phyloP scores from a whole-genome alignment of 305 asterid species.

The Andrographis paniculata region DNA sequence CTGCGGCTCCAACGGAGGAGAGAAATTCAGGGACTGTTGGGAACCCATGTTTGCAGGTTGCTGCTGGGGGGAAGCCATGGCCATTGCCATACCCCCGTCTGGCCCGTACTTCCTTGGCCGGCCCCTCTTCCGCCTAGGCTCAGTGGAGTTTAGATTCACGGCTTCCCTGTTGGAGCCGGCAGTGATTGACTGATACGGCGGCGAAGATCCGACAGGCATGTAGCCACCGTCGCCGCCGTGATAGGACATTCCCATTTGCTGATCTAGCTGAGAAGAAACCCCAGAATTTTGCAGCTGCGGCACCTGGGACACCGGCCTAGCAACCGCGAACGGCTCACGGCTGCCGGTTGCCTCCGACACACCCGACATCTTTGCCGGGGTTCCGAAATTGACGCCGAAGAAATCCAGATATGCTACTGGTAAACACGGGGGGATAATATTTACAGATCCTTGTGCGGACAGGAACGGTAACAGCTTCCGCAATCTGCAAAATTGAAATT shows the following conservation, averaged over 20 bases:
- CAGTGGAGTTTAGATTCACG: constrained; percentile 31
- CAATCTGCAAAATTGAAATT: background rate
- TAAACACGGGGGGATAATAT: background rate
- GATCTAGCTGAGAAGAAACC: constrained; percentile 25
- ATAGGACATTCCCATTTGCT: constrained; percentile 30
- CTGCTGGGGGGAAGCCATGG: constrained; percentile 21
- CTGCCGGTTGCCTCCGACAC: constrained; percentile 23
- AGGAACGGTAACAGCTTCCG: constrained; percentile 17
- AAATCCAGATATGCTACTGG: constrained; percentile 17
- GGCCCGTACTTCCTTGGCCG: constrained; percentile 51
- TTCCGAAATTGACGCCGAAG: constrained; percentile 18
- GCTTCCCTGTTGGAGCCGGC: constrained; percentile 15
- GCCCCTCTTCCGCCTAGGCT: constrained; percentile 48
- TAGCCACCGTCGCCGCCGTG: no score
- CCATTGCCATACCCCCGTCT: constrained; percentile 34
- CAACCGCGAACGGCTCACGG: constrained; percentile 26
- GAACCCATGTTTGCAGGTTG: constrained; percentile 22
- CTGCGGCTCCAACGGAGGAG: constrained; percentile 18
- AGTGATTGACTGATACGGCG: constrained; percentile 25
- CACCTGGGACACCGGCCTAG: constrained; percentile 5
- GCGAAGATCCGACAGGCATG: constrained; percentile 13
- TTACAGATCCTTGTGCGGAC: constrained; percentile 32
- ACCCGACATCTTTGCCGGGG: constrained; percentile 29
- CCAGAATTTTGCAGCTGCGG: constrained; percentile 18
- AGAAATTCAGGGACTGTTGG: constrained; percentile 23